Conservation (phyloP, 2,329 filamentous ascomycete genomes). For the Cladophialophora chaetospira region DNA sequence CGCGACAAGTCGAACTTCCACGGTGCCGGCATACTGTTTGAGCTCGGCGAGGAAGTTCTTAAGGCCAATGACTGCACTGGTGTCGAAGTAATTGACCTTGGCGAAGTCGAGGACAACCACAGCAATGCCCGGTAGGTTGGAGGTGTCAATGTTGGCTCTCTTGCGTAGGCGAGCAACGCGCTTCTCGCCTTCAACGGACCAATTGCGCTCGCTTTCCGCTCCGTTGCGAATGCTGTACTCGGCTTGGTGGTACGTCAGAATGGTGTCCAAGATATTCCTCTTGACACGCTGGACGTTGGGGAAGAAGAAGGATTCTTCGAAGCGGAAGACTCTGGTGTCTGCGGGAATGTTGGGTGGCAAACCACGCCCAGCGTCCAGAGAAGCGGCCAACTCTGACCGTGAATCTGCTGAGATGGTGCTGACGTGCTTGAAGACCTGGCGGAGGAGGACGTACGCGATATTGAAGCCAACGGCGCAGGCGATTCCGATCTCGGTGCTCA, state of each 20-base stretch:
- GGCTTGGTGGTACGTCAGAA: constrained; percentile 52
- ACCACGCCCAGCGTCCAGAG: constrained; percentile 33
- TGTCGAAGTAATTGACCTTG: constrained; percentile 56
- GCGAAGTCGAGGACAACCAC: constrained; percentile 57
- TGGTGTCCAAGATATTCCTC: constrained; percentile 51
- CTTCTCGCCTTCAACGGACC: constrained; percentile 57
- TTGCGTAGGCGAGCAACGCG: constrained; percentile 51
- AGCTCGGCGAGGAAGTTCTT: constrained; percentile 53
- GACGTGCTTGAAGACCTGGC: constrained; percentile 57
- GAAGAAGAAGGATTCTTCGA: constrained; percentile 62
- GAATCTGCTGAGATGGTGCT: constrained; percentile 36
- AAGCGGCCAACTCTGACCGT: constrained; percentile 35
- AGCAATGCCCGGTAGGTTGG: constrained; percentile 45
- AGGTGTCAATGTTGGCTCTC: constrained; percentile 38
- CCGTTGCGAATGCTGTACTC: constrained; percentile 42
- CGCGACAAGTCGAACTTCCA: constrained; percentile 54
- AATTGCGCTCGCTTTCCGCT: constrained; percentile 49
- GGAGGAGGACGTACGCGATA: constrained; percentile 61
- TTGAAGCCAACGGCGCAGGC: constrained; percentile 64
- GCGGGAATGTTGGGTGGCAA: constrained; percentile 38
- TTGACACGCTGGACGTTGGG: constrained; percentile 61
- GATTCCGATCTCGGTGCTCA: constrained; percentile 62
- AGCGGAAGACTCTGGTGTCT: constrained; percentile 59
- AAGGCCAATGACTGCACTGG: constrained; percentile 55
- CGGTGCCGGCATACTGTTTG: constrained; percentile 52